A percentile compares a stretch with the other conserved stretches of the same genome.
Evolutionary conservation across 306 rosid genomes (phyloP).

Genomic region (Cicer pinnatifidum): DNA sequence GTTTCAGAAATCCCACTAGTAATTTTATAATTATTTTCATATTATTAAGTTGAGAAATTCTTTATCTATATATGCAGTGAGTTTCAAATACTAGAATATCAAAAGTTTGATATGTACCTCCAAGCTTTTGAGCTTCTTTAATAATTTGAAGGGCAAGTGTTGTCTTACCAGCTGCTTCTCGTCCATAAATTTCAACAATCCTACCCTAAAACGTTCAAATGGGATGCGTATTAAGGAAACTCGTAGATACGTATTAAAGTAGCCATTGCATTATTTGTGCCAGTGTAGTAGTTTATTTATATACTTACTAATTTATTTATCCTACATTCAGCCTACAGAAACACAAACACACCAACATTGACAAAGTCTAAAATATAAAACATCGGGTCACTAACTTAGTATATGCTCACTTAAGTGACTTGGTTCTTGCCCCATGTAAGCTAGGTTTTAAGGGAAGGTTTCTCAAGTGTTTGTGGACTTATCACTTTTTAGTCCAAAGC

Average conservation of each 20-base stretch:
- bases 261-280: background rate
- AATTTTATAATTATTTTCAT: background rate
- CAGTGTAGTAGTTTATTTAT: background rate
- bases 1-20: background rate
- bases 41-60: conserved; percentile 8
- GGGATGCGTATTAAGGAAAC: conserved; percentile 15
- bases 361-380: too few species aligned
- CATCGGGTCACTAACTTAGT: too few species aligned
- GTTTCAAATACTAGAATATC: conserved; percentile 13
- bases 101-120: conserved; percentile 56
- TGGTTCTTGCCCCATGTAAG: too few species aligned
- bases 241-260: conserved; percentile 8
- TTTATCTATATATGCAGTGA: conserved; percentile 19
- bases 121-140: conserved; percentile 89
- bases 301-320: background rate
- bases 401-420: too few species aligned
- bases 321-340: background rate
- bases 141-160: conserved; percentile 86
- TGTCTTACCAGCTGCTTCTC: conserved; percentile 88
- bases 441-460: too few species aligned
- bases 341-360: background rate
- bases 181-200: conserved; percentile 85
- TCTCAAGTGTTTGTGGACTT: too few species aligned
- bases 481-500: too few species aligned
- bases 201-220: conserved; percentile 66